A percentile compares a stretch with the other conserved stretches of the same genome.
Conservation (phyloP, 1,284 basidiomycete species). For the Sporisorium reilianum region DNA sequence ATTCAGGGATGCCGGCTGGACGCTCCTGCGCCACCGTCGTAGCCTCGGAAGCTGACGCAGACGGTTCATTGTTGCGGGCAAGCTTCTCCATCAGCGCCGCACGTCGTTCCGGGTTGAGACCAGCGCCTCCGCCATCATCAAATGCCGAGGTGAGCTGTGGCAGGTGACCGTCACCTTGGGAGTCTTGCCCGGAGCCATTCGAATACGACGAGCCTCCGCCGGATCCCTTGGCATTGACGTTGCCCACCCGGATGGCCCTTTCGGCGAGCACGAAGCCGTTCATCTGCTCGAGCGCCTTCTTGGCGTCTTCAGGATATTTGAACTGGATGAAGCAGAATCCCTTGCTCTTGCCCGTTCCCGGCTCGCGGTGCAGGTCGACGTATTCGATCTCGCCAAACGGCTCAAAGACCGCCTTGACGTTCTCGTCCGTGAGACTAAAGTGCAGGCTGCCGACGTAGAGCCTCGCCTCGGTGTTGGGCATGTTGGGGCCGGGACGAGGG, state of each 20-base stretch:
- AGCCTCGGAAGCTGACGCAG: slow-evolving; percentile 14
- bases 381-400: slow-evolving; percentile 97
- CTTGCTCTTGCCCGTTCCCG: slow-evolving; percentile 89
- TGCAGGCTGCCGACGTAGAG: slow-evolving; percentile 96
- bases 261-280: slow-evolving; percentile 97
- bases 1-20: slow-evolving; percentile 73
- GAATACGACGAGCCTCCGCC: slow-evolving; percentile 21
- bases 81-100: slow-evolving; percentile 68
- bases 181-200: slow-evolving; percentile 14
- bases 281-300: slow-evolving; percentile 97
- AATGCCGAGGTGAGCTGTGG: slow-evolving; percentile 56
- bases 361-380: slow-evolving; percentile 95
- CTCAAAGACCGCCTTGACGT: slow-evolving; percentile 98
- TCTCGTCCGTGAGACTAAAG: slow-evolving; percentile 93
- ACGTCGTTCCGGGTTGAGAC: slow-evolving; percentile 61
- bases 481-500: slow-evolving; percentile 52
- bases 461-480: slow-evolving; percentile 74
- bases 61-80: slow-evolving; percentile 53
- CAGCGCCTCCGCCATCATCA: slow-evolving; percentile 65
- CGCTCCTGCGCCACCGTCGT: slow-evolving; percentile 66
- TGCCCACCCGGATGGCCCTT: slow-evolving; percentile 74
- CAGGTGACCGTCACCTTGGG: slow-evolving; percentile 39
- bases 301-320: slow-evolving; percentile 87
- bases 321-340: slow-evolving; percentile 98
- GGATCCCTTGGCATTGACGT: slow-evolving; percentile 57